phyloP scores from a whole-genome alignment of 2,329 filamentous ascomycete species.

The Colletotrichum sojae region DNA sequence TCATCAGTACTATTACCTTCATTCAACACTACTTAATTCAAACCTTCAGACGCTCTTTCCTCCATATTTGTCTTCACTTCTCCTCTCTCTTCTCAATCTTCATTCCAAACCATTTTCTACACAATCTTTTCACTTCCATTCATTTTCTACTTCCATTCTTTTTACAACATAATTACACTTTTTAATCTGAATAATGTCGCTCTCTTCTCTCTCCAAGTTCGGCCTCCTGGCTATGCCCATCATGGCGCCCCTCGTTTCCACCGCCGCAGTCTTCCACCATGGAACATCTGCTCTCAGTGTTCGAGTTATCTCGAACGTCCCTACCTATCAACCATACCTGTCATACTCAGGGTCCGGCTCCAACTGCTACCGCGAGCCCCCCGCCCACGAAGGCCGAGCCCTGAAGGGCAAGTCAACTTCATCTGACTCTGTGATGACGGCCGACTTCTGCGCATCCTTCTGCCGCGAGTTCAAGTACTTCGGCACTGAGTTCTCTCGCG shows the following conservation, averaged over 20 bases:
- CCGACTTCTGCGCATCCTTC: constrained; percentile 49
- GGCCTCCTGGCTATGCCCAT: constrained; percentile 13
- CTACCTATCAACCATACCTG: not conserved
- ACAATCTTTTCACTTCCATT: not conserved
- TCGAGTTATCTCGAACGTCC: not conserved
- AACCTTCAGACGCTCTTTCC: too few relatives aligned
- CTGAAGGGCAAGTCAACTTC: constrained; percentile 45
- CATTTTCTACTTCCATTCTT: not conserved
- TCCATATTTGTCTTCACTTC: too few relatives aligned
- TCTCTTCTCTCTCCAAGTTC: not conserved
- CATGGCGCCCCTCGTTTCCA: constrained; percentile 11
- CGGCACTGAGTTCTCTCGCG: constrained; percentile 53
- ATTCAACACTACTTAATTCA: too few relatives aligned
- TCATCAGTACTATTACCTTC: not conserved
- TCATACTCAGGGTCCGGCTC: not conserved
- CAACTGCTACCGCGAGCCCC: constrained; percentile 11
- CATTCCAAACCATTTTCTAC: not conserved
- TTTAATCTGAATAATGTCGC: constrained; percentile 5
- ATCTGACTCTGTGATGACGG: constrained; percentile 48
- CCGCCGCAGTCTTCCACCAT: not conserved
- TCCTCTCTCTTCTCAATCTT: not conserved
- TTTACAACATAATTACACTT: not conserved
- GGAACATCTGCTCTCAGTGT: not conserved
- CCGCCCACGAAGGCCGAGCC: constrained; percentile 44
- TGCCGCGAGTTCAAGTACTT: constrained; percentile 55